phyloP scores from a whole-genome alignment of 2,329 filamentous ascomycete species.

The Scedosporium boydii region DNA sequence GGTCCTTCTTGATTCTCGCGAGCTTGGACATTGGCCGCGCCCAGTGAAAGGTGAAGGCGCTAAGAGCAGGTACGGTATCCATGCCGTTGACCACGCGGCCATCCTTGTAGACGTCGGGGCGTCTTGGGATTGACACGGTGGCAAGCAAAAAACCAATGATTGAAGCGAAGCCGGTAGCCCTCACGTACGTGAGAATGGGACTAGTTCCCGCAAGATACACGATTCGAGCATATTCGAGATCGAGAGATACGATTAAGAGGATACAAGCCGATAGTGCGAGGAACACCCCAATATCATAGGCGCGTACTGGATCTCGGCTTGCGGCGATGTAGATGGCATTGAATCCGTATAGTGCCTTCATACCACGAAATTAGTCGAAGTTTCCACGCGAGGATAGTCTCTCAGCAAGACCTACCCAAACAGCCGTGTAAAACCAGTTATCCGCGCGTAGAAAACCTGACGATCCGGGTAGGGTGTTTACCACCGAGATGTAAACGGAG shows the following conservation, averaged over 20 bases:
- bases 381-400: conserved; percentile 9
- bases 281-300: conserved; percentile 44
- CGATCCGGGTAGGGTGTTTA: conserved; percentile 31
- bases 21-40: conserved; percentile 41
- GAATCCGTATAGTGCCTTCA: conserved; percentile 38
- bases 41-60: conserved; percentile 60
- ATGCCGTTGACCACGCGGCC: conserved; percentile 53
- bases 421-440: conserved; percentile 49
- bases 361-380: conserved; percentile 10
- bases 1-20: conserved; percentile 46
- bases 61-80: conserved; percentile 50
- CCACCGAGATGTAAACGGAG: conserved; percentile 46
- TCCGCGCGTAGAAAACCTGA: conserved; percentile 32
- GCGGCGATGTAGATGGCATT: conserved; percentile 41
- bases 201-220: conserved; percentile 16
- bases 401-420: conserved; percentile 47
- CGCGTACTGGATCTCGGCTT: conserved; percentile 38
- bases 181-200: conserved; percentile 31
- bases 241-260: conserved; percentile 30
- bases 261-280: conserved; percentile 34
- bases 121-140: conserved; percentile 50
- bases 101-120: conserved; percentile 56
- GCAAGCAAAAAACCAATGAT: conserved; percentile 34
- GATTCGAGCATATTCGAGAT: conserved; percentile 34
- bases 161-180: conserved; percentile 35